Conservation (phyloP, 306 rosid species). For the Cicer chorassanicum region DNA sequence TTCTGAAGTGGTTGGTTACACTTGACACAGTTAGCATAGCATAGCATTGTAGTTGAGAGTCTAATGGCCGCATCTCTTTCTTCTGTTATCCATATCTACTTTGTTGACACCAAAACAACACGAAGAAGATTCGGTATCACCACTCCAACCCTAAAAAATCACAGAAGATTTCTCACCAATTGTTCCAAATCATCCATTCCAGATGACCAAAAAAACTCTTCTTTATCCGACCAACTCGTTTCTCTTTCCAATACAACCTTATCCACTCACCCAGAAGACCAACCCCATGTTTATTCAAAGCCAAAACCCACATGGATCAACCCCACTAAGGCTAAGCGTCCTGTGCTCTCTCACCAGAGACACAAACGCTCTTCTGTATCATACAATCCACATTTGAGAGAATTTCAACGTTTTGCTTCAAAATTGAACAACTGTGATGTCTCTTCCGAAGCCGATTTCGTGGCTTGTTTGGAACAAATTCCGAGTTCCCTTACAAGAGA, state of each 20-base stretch:
- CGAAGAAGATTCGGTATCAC: slow-evolving; percentile 56
- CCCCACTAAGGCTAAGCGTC: slow-evolving; percentile 78
- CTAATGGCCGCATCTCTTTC: slow-evolving; percentile 76
- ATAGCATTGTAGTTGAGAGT: neutral
- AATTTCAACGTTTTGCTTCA: slow-evolving; percentile 62
- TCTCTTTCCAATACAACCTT: slow-evolving; percentile 65
- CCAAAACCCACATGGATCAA: slow-evolving; percentile 91
- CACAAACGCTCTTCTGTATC: slow-evolving; percentile 67
- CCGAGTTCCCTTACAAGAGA: slow-evolving; percentile 71
- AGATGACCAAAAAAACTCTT: slow-evolving; percentile 53
- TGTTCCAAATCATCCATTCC: slow-evolving; percentile 53
- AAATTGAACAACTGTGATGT: slow-evolving; percentile 59
- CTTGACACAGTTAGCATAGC: neutral
- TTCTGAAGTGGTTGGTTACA: neutral
- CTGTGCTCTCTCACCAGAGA: slow-evolving; percentile 67
- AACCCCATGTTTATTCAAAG: slow-evolving; percentile 59
- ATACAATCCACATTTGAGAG: slow-evolving; percentile 66
- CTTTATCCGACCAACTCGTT: slow-evolving; percentile 84
- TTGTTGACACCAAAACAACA: slow-evolving; percentile 56
- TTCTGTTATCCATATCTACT: slow-evolving; percentile 56
- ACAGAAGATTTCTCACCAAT: slow-evolving; percentile 36
- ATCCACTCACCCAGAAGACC: slow-evolving; percentile 47
- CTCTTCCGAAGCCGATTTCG: slow-evolving; percentile 65
- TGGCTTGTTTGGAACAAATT: slow-evolving; percentile 60
- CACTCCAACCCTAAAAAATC: slow-evolving; percentile 39